Evolutionary conservation across 1,284 basidiomycete species (phyloP).

Genomic region (Trichosporon faecale): DNA sequence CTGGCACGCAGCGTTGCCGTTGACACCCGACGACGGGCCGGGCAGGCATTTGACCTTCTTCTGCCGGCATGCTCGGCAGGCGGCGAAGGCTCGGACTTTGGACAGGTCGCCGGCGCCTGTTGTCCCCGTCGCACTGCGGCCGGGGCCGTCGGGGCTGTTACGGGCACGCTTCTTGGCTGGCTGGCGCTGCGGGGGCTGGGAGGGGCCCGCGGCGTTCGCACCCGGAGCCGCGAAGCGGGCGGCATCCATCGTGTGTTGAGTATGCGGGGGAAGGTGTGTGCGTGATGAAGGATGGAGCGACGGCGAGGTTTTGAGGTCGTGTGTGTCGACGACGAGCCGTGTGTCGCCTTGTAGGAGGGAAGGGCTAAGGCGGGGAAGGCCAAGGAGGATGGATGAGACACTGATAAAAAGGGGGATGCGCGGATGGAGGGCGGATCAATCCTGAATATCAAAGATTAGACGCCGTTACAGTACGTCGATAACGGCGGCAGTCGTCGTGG

Average conservation of each 20-base stretch:
- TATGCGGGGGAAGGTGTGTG: neutral
- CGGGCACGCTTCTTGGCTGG: conserved; percentile 5
- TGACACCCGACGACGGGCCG: conserved; percentile 19
- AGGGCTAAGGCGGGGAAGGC: neutral
- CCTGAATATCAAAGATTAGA: conserved; percentile 13
- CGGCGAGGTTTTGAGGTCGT: neutral
- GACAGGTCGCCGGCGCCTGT: conserved; percentile 28
- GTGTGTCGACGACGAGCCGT: too few species aligned
- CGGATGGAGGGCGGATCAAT: neutral
- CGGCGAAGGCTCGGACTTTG: conserved; percentile 45
- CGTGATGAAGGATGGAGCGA: neutral
- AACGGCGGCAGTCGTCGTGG: neutral
- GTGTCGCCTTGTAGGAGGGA: too few species aligned
- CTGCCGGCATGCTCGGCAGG: conserved; percentile 42
- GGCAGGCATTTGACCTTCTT: conserved; percentile 50
- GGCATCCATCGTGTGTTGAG: neutral
- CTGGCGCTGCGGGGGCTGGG: conserved; percentile 6
- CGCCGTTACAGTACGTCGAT: neutral
- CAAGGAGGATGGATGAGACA: neutral
- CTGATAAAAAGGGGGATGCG: neutral
- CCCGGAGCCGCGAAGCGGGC: conserved; percentile 8
- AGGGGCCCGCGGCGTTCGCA: conserved; percentile 11
- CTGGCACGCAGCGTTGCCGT: conserved; percentile 33
- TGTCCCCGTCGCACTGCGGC: neutral
- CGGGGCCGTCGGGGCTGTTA: conserved; percentile 3